Evolutionary conservation across 164 flowering plant species (phyloP).

Genomic region (Annona squamosa): DNA sequence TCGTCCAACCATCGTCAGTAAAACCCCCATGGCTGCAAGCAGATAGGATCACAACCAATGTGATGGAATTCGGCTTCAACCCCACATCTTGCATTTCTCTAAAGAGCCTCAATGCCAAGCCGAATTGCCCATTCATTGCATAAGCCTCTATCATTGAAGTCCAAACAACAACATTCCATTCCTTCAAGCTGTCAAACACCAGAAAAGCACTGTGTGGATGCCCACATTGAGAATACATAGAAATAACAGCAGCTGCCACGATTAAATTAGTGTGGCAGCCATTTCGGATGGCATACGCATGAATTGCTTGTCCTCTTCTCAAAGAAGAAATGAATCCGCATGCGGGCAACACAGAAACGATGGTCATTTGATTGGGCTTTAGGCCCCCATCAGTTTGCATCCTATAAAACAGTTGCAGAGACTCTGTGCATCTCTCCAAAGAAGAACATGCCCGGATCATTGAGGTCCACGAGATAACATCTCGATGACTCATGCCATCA

Average conservation of each 20-base stretch:
- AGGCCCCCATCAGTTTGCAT: constrained; percentile 5
- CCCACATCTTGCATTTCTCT: neutral
- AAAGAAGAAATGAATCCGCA: constrained; percentile 16
- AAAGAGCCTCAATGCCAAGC: constrained; percentile 6
- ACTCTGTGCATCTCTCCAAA: constrained; percentile 2
- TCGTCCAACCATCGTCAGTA: constrained; percentile 4
- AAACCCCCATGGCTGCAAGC: constrained; percentile 13
- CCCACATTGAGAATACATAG: constrained; percentile 24
- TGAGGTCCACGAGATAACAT: constrained; percentile 17
- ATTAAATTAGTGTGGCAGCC: constrained; percentile 9
- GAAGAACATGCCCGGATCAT: constrained; percentile 6
- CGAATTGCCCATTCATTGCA: constrained; percentile 15
- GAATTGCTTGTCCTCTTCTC: constrained; percentile 15
- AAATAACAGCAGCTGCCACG: constrained; percentile 17
- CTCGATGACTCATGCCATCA: constrained; percentile 9
- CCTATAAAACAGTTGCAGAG: constrained; percentile 5
- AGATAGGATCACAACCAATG: constrained; percentile 4
- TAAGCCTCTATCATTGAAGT: constrained; percentile 24
- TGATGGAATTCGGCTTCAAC: constrained; percentile 4
- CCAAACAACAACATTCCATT: constrained; percentile 14
- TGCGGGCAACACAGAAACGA: constrained; percentile 9
- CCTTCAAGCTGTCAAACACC: constrained; percentile 14
- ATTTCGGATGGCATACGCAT: constrained; percentile 12
- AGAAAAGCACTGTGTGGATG: constrained; percentile 6
- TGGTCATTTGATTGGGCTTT: constrained; percentile 11